Evolutionary conservation across 1,139 yeast species (phyloP).

Genomic region (Blastobotrys elegans): DNA sequence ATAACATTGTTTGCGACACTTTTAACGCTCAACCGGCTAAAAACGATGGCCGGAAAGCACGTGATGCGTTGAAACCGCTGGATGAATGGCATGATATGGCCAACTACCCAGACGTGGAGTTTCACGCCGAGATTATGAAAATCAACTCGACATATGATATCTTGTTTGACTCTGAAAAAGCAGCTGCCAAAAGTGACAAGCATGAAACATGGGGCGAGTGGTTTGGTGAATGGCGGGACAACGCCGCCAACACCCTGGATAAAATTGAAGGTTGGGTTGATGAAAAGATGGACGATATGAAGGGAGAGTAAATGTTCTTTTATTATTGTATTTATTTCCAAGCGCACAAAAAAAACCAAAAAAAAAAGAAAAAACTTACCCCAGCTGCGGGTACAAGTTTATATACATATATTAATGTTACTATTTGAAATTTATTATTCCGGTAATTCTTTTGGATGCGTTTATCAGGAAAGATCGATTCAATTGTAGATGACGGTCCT

Average conservation of each 20-base stretch:
- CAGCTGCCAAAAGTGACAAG: neutral
- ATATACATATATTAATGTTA: no score
- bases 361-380: neutral
- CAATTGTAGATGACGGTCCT: no score
- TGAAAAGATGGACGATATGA: neutral
- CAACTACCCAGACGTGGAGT: constrained; percentile 56
- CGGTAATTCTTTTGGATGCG: no score
- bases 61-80: constrained; percentile 30
- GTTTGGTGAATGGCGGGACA: constrained; percentile 2
- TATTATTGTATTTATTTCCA: neutral
- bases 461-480: no score
- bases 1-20: constrained; percentile 68
- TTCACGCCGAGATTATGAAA: constrained; percentile 31
- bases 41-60: constrained; percentile 51
- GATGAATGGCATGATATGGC: constrained; percentile 53
- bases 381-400: neutral
- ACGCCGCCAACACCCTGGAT: neutral
- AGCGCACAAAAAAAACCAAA: no score
- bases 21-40: constrained; percentile 52
- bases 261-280: constrained; percentile 4
- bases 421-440: no score
- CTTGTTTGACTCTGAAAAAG: constrained; percentile 16
- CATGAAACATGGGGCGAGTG: constrained; percentile 6
- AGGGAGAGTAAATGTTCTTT: neutral
- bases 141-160: constrained; percentile 34